Percentiles rank a stretch among this genome's conserved stretches.
Evolutionary conservation across 495 filamentous ascomycete genomes (phyloP).

Genomic region (Cenococcum geophilum): DNA sequence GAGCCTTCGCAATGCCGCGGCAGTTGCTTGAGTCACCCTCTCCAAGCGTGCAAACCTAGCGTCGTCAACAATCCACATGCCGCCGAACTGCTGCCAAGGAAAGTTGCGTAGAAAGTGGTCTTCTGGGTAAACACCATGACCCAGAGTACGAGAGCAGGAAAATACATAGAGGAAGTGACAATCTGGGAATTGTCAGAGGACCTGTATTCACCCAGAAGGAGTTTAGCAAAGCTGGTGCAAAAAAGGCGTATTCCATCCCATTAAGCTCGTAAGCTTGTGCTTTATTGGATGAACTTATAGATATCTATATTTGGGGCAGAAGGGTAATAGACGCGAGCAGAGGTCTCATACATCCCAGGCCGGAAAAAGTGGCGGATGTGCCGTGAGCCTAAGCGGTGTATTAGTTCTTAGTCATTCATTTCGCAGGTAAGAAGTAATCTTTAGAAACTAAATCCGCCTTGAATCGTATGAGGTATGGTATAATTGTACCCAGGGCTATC

Average conservation of each 20-base stretch:
- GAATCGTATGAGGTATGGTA: too few species aligned
- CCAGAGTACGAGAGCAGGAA: constrained; percentile 28
- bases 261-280: neutral
- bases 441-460: too few species aligned
- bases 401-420: neutral
- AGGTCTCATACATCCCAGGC: constrained; percentile 33
- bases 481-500: too few species aligned
- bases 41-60: constrained; percentile 22
- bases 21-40: constrained; percentile 17
- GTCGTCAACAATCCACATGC: constrained; percentile 27
- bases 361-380: constrained; percentile 26
- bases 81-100: constrained; percentile 29
- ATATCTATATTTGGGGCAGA: constrained; percentile 7
- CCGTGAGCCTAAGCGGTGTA: constrained; percentile 22
- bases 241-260: neutral
- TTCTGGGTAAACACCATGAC: constrained; percentile 30
- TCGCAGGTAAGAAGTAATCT: too few species aligned
- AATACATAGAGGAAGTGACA: constrained; percentile 29
- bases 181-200: constrained; percentile 29
- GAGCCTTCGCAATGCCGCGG: constrained; percentile 24
- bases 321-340: neutral
- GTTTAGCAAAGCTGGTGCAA: constrained; percentile 9
- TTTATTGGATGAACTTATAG: constrained; percentile 1
- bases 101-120: constrained; percentile 29
- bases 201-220: constrained; percentile 10